Percentiles rank a stretch among this genome's conserved stretches.
Conservation (phyloP, 2,329 filamentous ascomycete genomes). For the Cercospora zeae-maydis region DNA sequence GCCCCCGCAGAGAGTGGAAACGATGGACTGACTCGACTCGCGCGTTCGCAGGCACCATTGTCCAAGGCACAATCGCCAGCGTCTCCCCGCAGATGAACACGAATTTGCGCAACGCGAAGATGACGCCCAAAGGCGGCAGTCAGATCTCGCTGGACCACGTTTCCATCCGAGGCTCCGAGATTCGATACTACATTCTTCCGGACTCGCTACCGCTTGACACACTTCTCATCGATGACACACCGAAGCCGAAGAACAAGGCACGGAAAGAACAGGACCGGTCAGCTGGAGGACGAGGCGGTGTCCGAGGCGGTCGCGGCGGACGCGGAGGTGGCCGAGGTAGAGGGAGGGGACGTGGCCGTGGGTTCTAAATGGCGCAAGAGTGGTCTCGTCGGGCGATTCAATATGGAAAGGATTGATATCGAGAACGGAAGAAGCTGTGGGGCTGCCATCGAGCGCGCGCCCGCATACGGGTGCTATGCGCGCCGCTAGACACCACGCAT, state of each 20-base stretch:
- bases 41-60: conserved; percentile 69
- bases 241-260: conserved; percentile 99
- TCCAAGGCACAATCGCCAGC: conserved; percentile 94
- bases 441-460: neutral
- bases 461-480: neutral
- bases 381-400: too few species aligned
- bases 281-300: conserved; percentile 39
- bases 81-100: conserved; percentile 99
- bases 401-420: neutral
- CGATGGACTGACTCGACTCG: conserved; percentile 5
- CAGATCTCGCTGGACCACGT: conserved; percentile 88
- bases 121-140: conserved; percentile 86
- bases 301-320: conserved; percentile 50
- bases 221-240: conserved; percentile 89
- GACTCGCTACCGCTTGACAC: conserved; percentile 94
- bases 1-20: neutral
- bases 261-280: conserved; percentile 70
- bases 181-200: conserved; percentile 94
- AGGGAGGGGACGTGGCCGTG: conserved; percentile 30
- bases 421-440: neutral
- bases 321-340: conserved; percentile 39
- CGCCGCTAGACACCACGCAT: neutral
- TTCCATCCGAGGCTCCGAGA: conserved; percentile 93
- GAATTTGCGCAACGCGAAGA: conserved; percentile 89
- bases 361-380: conserved; percentile 16